phyloP scores from a whole-genome alignment of 306 rosid species.

The Lagenaria siceraria region DNA sequence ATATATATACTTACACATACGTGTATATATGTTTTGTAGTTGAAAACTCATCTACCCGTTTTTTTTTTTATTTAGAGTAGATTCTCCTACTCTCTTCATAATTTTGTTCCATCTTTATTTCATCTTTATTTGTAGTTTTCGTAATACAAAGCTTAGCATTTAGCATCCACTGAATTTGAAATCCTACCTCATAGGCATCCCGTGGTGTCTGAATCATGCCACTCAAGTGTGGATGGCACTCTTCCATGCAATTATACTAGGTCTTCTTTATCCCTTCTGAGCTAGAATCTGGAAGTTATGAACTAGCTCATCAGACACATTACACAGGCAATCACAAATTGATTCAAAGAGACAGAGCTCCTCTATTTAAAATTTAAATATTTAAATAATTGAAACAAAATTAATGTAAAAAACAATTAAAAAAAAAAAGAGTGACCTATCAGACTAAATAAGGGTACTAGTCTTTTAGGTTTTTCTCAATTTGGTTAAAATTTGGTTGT shows the following conservation, averaged over 20 bases:
- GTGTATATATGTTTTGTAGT: no score
- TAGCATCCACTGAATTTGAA: constrained; percentile 5
- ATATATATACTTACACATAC: no score
- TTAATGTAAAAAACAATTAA: no score
- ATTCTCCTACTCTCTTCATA: neutral
- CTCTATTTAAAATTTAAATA: neutral
- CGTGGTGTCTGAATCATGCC: constrained; percentile 57
- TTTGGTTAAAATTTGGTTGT: neutral
- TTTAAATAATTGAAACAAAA: no score
- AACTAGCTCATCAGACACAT: neutral
- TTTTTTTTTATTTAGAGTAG: neutral
- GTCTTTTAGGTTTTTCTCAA: neutral
- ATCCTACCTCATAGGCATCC: constrained; percentile 71
- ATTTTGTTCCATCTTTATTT: neutral
- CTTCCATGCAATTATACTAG: constrained; percentile 47
- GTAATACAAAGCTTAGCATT: neutral
- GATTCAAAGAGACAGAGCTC: neutral
- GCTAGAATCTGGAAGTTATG: constrained; percentile 78
- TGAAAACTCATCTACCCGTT: neutral
- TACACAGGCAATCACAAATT: neutral
- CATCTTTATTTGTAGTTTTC: neutral
- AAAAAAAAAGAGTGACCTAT: neutral
- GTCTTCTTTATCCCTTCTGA: constrained; percentile 61
- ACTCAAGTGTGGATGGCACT: constrained; percentile 92
- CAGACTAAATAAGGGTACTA: neutral